Conservation (phyloP, 768 basidiomycete genomes). For the Amanita subjunquillea region DNA sequence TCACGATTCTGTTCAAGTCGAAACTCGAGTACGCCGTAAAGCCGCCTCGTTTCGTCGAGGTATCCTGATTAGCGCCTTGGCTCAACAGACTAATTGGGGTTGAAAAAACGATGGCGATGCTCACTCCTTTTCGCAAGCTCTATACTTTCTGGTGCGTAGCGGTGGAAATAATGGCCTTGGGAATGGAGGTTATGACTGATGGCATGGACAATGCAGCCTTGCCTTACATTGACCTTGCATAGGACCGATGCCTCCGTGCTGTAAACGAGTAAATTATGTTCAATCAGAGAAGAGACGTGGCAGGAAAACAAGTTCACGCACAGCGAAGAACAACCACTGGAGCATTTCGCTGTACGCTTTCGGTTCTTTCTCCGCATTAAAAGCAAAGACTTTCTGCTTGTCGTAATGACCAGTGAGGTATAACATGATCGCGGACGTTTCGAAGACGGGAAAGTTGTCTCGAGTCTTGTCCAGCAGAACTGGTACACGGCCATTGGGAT, state of each 20-base stretch:
- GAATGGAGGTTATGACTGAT: neutral
- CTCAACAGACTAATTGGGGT: neutral
- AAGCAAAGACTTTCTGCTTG: slow-evolving; percentile 59
- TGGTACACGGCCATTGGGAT: slow-evolving; percentile 69
- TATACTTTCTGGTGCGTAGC: slow-evolving; percentile 45
- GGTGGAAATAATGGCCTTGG: slow-evolving; percentile 65
- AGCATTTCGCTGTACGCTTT: slow-evolving; percentile 62
- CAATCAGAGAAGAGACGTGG: neutral
- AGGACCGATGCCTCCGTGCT: slow-evolving; percentile 80
- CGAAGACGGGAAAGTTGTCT: slow-evolving; percentile 59
- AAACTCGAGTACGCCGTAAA: slow-evolving; percentile 77
- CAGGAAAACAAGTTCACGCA: slow-evolving; percentile 11
- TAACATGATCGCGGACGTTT: slow-evolving; percentile 71
- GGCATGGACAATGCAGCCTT: neutral
- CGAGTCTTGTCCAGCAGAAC: slow-evolving; percentile 51
- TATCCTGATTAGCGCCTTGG: slow-evolving; percentile 37
- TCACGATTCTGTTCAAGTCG: slow-evolving; percentile 58
- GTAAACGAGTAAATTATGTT: neutral
- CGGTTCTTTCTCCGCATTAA: slow-evolving; percentile 40
- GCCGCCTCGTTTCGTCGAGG: slow-evolving; percentile 68
- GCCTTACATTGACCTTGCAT: slow-evolving; percentile 65
- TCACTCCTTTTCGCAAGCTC: neutral
- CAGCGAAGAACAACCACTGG: slow-evolving; percentile 85
- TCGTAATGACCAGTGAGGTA: slow-evolving; percentile 80
- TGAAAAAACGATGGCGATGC: neutral